Percentiles rank a stretch among this genome's conserved stretches.
phyloP scores from a whole-genome alignment of 2,329 filamentous ascomycete genomes.

The Calonectria fujianensis region DNA sequence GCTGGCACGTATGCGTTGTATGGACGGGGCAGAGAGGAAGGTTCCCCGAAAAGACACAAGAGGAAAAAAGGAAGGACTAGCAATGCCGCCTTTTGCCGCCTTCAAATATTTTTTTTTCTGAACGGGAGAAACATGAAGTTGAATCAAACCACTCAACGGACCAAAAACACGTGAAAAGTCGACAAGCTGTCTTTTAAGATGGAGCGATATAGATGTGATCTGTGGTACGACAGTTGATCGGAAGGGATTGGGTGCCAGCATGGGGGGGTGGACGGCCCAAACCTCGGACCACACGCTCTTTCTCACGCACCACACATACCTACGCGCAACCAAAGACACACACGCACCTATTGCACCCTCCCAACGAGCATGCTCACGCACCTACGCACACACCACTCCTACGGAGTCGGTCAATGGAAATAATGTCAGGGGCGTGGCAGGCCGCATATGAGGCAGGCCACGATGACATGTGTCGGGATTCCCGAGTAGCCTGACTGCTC shows the following conservation, averaged over 20 bases:
- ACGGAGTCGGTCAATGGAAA: constrained; percentile 34
- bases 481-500: constrained; percentile 2
- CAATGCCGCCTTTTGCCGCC: constrained; percentile 10
- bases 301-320: constrained; percentile 37
- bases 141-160: constrained; percentile 16
- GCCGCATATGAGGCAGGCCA: constrained; percentile 26
- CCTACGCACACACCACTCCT: constrained; percentile 36
- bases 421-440: constrained; percentile 28
- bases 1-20: constrained; percentile 5
- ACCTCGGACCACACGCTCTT: constrained; percentile 42
- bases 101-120: constrained; percentile 10
- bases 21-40: constrained; percentile 12
- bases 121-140: constrained; percentile 21
- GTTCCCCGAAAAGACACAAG: constrained; percentile 22
- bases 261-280: constrained; percentile 35
- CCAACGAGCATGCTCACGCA: constrained; percentile 35
- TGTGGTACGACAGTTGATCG: constrained; percentile 45
- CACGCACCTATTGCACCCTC: constrained; percentile 16
- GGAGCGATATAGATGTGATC: constrained; percentile 27
- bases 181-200: constrained; percentile 21
- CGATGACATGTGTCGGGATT: constrained; percentile 37
- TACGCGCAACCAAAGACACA: constrained; percentile 26
- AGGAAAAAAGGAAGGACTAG: constrained; percentile 6
- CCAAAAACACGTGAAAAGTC: constrained; percentile 17
- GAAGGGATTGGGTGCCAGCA: constrained; percentile 34